A percentile compares a stretch with the other conserved stretches of the same genome.
These are phyloP conservation scores for Rhynchospora breviuscula DNA, from an alignment of 176 grass and related monocot species.

Conservation along the genomic window DNA sequence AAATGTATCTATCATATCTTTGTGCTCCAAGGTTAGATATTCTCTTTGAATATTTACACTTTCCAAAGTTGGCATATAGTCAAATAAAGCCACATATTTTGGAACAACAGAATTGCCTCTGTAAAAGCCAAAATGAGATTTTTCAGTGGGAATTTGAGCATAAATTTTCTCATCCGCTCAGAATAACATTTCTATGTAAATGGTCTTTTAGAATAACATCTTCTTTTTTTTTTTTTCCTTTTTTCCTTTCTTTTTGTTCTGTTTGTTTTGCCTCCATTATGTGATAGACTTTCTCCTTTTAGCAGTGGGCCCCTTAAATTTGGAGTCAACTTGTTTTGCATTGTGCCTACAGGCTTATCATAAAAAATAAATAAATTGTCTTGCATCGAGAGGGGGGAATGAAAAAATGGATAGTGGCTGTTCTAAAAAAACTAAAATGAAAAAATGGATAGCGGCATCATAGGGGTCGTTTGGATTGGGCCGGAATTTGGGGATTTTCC, in stretches of 20 bases:
- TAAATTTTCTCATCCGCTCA: neutral
- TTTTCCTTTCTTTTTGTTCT: neutral
- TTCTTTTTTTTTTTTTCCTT: neutral
- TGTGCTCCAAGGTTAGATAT: neutral
- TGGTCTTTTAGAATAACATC: neutral
- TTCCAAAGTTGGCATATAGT: neutral
- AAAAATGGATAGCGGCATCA: neutral
- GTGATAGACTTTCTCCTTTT: neutral
- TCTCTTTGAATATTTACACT: neutral
- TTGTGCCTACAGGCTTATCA: too few relatives aligned
- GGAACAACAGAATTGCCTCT: neutral
- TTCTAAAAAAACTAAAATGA: neutral
- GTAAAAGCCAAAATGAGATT: neutral
- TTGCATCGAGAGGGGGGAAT: conserved; percentile 23
- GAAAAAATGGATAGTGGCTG: neutral
- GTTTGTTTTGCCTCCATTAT: neutral
- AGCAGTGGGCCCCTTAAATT: conserved; percentile 10
- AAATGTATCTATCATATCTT: neutral
- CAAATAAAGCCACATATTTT: neutral
- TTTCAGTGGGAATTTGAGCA: neutral
- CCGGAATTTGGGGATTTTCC: too few relatives aligned
- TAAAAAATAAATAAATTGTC: neutral
- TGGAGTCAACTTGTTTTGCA: conserved; percentile 13
- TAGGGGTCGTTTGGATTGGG: too few relatives aligned
- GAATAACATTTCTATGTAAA: neutral